Conservation (phyloP, 306 rosid species). For the Trichosanthes truncata region DNA sequence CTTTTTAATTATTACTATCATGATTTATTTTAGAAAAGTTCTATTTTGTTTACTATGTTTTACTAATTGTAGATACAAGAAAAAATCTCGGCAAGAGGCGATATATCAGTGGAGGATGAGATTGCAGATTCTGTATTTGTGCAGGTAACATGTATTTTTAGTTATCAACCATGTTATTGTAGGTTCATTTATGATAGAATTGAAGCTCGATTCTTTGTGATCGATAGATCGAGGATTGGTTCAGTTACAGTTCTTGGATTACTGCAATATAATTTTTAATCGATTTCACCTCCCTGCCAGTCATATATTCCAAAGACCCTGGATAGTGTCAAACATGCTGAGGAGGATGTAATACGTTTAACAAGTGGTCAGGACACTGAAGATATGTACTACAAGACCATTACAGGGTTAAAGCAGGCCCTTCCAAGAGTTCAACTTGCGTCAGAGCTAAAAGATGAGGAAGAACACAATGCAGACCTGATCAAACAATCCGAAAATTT, state of each 20-base stretch:
- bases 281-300: conserved; percentile 21
- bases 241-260: not conserved
- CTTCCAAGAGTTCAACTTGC: conserved; percentile 26
- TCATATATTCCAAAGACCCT: conserved; percentile 73
- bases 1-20: not conserved
- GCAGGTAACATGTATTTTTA: conserved; percentile 33
- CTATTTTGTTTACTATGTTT: not conserved
- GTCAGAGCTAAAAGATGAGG: conserved; percentile 14
- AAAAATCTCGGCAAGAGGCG: conserved; percentile 52
- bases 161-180: not conserved
- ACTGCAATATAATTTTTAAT: not conserved
- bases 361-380: conserved; percentile 64
- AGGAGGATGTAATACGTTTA: conserved; percentile 55
- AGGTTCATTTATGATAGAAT: not conserved
- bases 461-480: conserved; percentile 7
- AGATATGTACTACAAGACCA: conserved; percentile 63
- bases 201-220: not conserved
- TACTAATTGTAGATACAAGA: conserved; percentile 39
- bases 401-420: conserved; percentile 65
- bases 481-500: not conserved
- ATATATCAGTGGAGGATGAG: conserved; percentile 63
- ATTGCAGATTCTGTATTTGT: conserved; percentile 68
- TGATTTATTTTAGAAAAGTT: not conserved
- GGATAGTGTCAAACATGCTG: conserved; percentile 59
- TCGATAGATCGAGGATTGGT: not conserved